Evolutionary conservation across 805 yeast genomes (phyloP).

Genomic region (Candida pini): DNA sequence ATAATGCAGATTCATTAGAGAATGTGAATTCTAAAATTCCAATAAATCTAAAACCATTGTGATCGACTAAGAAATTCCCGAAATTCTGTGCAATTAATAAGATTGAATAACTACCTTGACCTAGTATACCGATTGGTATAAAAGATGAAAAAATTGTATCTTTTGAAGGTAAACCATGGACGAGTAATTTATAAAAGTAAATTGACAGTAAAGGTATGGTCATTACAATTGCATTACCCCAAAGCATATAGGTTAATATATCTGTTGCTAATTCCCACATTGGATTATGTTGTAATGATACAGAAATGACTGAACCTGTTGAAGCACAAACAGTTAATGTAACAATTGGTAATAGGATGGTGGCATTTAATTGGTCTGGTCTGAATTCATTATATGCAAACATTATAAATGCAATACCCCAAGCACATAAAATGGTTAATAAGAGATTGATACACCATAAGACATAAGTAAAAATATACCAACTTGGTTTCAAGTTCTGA

Average conservation of each 20-base stretch:
- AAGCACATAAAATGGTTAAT: slow-evolving; percentile 52
- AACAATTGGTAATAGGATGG: slow-evolving; percentile 69
- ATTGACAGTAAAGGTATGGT: slow-evolving; percentile 52
- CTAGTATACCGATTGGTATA: slow-evolving; percentile 77
- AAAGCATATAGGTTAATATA: slow-evolving; percentile 49
- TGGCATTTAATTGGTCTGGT: slow-evolving; percentile 43
- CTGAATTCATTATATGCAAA: slow-evolving; percentile 29
- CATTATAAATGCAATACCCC: slow-evolving; percentile 54
- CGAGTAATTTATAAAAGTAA: slow-evolving; percentile 53
- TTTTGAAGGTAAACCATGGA: slow-evolving; percentile 55
- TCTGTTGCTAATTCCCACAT: slow-evolving; percentile 45
- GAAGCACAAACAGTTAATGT: slow-evolving; percentile 73
- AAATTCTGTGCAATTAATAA: slow-evolving; percentile 25
- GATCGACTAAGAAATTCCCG: slow-evolving; percentile 9
- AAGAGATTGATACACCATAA: slow-evolving; percentile 71
- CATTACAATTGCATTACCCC: slow-evolving; percentile 64
- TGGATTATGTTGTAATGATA: slow-evolving; percentile 24
- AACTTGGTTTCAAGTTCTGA: slow-evolving; percentile 32
- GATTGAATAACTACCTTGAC: slow-evolving; percentile 77
- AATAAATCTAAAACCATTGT: slow-evolving; percentile 7
- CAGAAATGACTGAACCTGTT: slow-evolving; percentile 53
- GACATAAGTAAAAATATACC: slow-evolving; percentile 48
- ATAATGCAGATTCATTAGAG: slow-evolving; percentile 3
- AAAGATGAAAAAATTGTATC: slow-evolving; percentile 56
- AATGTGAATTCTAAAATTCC: slow-evolving; percentile 6